phyloP scores from a whole-genome alignment of 192 early-diverging fungal genomes.

The Entomortierella chlamydospora region DNA sequence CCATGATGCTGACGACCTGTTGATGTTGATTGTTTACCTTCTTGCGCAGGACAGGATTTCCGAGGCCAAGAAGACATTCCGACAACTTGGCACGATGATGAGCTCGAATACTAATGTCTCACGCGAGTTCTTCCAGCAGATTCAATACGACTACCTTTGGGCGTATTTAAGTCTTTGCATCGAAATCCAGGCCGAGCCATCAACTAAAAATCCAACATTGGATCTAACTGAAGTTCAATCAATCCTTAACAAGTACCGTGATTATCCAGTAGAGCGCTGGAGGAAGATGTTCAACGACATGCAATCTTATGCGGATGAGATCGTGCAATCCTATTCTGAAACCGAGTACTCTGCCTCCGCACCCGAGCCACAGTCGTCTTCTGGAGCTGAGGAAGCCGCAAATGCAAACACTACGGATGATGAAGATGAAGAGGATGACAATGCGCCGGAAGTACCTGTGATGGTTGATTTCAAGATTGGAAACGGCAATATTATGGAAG shows the following conservation, averaged over 20 bases:
- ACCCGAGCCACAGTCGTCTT: not conserved
- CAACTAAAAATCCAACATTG: not conserved
- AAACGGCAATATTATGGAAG: constrained; percentile 26
- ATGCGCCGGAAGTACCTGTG: constrained; percentile 36
- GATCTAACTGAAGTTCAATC: constrained; percentile 25
- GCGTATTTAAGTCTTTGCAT: constrained; percentile 41
- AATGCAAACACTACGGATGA: not conserved
- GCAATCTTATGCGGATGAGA: constrained; percentile 50
- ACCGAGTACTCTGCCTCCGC: not conserved
- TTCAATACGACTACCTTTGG: constrained; percentile 45
- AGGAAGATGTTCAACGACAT: constrained; percentile 56
- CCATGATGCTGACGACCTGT: constrained; percentile 36
- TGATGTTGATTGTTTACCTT: constrained; percentile 56
- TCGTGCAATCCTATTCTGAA: constrained; percentile 9
- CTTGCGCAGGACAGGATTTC: constrained; percentile 59
- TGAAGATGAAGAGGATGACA: constrained; percentile 10
- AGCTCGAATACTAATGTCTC: too few species aligned
- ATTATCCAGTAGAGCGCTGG: constrained; percentile 57
- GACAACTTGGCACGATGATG: constrained; percentile 4
- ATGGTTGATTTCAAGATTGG: constrained; percentile 57
- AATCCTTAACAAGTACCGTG: constrained; percentile 21
- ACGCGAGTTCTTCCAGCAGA: constrained; percentile 14
- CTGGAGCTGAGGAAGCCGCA: not conserved
- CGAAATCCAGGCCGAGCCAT: constrained; percentile 17
- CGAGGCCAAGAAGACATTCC: constrained; percentile 52